Evolutionary conservation across 2,329 filamentous ascomycete species (phyloP), one percentile per base, ranked within the genome.

Genomic region (Hansfordia pulvinata): DNA sequence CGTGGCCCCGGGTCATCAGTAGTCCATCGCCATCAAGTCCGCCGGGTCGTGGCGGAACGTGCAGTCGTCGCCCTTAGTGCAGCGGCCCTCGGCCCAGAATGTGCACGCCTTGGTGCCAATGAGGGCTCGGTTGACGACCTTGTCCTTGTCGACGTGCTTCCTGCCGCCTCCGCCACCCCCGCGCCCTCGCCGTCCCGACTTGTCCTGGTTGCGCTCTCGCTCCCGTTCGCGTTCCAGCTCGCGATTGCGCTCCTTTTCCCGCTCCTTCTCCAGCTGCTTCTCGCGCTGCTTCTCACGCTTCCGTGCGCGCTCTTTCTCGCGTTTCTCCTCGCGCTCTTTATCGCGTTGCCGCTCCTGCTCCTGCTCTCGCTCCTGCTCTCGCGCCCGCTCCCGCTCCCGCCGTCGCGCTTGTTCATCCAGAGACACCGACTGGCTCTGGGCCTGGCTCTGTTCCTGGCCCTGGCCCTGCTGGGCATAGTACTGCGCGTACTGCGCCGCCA

Each of bases 41-140:
- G 39, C 44, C 3, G 42, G 42, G 21, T 80, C 74, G 43, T 84
- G 78, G 30, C 76, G 64, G 48, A 77, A 84, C 3, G 77, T 82
- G 54, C 78, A 83, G 41, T 73, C 72, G 19, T 77, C 74, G 13
- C 78, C 78, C 44, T 81, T 76, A 6, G 69, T 70, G 51, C 78
- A 83, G 43, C 74, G 75, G 10, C 77, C 77, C 43, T 78, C 69
- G 31, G 69, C 62, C 60, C 62, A 83, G 47, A 81, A 84, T 12
- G 64, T 65, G 47, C 78, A 83, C 5, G 75, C 63, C 42, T 78
- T 73, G 22, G 75, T 78, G 29, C 73, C 70, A 25, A 73, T 70
- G 10, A 73, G 55, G 10, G 64, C 60, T 32, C 60, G 65, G 40
- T 77, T 70, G 34, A 60, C 59, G 10, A 50, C 53, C 30, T 58